Evolutionary conservation across 352 stramenopile species (phyloP), one percentile per base, ranked within the genome.

Genomic region (Saprolegnia parasitica): DNA sequence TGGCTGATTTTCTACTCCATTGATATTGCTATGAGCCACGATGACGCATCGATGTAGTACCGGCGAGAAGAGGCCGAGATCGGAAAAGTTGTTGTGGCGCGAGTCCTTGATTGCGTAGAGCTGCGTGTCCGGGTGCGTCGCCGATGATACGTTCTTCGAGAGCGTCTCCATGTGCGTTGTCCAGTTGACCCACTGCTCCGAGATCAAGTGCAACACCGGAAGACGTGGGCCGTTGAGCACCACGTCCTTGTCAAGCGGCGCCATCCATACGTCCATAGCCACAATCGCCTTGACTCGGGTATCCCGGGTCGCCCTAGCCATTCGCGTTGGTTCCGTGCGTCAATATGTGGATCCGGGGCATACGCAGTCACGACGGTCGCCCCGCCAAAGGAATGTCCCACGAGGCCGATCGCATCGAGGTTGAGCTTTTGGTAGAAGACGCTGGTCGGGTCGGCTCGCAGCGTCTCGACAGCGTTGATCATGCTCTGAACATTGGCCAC

Each of bases 1-100:
- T 78, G 73, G 63, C 83, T 87, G 55, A 89, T 60, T 60, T 60
- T 60, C 52, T 60, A 24, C 9, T 10, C 0, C 47, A 26, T n/a
- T n/a, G 20, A 56, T 2, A n/a, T 26, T 58, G 4, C 5, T 13
- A 58, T 18, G 40, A 16, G 55, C 40, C 2, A 32, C 21, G 5
- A 13, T 6, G 55, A 18, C 32, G 1, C 26, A 37, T 21, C 0
- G 55, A 63, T 21, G 26, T 13, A 9, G 21, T 47, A 70, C 58
- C 23, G 81, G 83, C 39, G 83, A 88, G 65, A 91, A 91, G 29
- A 89, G 56, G 2, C 80, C 74, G 29, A 91, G 71, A 42, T 91
- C 83, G 32, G 78, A 87, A 39, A 91, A 91, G 66, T 91, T 88
- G 76, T 88, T 89, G 81, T 91, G 83, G 11, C 77, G 72, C 18